phyloP scores from a whole-genome alignment of 2,329 filamentous ascomycete species.

The Lasiodiplodia gonubiensis region DNA sequence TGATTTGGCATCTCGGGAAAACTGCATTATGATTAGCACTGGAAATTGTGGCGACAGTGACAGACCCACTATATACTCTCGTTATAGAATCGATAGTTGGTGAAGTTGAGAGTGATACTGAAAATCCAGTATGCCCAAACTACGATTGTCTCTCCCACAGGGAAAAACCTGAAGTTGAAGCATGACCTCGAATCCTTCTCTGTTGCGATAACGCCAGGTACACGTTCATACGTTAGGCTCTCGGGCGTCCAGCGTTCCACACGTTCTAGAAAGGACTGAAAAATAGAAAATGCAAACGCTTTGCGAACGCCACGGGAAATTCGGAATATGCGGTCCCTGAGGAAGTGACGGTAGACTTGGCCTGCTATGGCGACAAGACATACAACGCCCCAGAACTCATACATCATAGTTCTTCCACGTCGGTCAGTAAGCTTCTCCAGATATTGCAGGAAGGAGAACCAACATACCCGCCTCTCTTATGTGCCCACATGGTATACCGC shows the following conservation, averaged over 20 bases:
- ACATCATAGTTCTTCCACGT: background rate
- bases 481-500: conserved; percentile 17
- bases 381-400: conserved; percentile 14
- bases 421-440: background rate
- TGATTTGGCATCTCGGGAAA: conserved; percentile 9
- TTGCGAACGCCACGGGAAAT: background rate
- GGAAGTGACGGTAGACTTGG: conserved; percentile 11
- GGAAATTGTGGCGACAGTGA: background rate
- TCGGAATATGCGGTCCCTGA: background rate
- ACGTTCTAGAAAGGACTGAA: background rate
- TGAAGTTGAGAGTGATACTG: conserved; percentile 7
- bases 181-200: conserved; percentile 18
- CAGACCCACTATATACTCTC: conserved; percentile 11
- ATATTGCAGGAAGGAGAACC: background rate
- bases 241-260: conserved; percentile 9
- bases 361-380: background rate
- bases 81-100: conserved; percentile 19
- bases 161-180: conserved; percentile 12
- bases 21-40: background rate
- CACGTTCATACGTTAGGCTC: conserved; percentile 4
- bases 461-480: conserved; percentile 12
- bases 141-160: conserved; percentile 6
- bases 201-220: background rate
- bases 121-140: conserved; percentile 14
- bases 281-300: background rate